phyloP scores from a whole-genome alignment of 768 basidiomycete genomes.

The Pleurotus citrinopileatus region DNA sequence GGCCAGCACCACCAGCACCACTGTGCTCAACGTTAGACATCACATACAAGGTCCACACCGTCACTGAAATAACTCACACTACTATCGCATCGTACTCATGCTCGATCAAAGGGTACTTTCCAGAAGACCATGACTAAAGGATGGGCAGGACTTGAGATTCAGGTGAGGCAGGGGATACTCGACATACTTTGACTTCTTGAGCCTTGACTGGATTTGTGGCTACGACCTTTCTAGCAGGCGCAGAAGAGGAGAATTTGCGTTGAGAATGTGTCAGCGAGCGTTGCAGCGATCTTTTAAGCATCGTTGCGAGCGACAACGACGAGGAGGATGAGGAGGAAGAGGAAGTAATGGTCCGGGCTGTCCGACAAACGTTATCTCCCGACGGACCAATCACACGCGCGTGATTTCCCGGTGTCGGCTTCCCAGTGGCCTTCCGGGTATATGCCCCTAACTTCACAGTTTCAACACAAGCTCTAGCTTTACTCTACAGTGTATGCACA shows the following conservation, averaged over 20 bases:
- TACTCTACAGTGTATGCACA: too few relatives aligned
- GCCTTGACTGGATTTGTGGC: constrained; percentile 77
- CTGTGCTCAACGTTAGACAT: constrained; percentile 34
- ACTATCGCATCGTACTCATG: constrained; percentile 99
- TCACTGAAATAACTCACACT: constrained; percentile 69
- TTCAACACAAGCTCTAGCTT: too few relatives aligned
- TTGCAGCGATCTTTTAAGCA: constrained; percentile 66
- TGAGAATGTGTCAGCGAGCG: constrained; percentile 47
- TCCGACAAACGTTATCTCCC: constrained; percentile 27
- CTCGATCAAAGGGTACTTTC: constrained; percentile 95
- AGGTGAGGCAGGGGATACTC: constrained; percentile 10
- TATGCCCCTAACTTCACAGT: constrained; percentile 13
- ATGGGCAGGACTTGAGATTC: constrained; percentile 15
- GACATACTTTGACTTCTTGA: constrained; percentile 71
- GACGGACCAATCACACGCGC: constrained; percentile 36
- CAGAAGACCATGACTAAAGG: constrained; percentile 69
- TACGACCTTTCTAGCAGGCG: constrained; percentile 56
- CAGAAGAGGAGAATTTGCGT: constrained; percentile 67
- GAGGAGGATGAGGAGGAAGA: constrained; percentile 16
- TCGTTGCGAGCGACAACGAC: constrained; percentile 30
- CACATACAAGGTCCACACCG: background rate
- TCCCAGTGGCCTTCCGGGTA: constrained; percentile 15
- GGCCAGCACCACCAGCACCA: constrained; percentile 96
- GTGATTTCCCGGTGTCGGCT: constrained; percentile 31
- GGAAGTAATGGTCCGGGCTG: constrained; percentile 16